Base-by-base conservation (phyloP, 805 yeast genomes). In the Hanseniaspora clermontiae region DNA sequence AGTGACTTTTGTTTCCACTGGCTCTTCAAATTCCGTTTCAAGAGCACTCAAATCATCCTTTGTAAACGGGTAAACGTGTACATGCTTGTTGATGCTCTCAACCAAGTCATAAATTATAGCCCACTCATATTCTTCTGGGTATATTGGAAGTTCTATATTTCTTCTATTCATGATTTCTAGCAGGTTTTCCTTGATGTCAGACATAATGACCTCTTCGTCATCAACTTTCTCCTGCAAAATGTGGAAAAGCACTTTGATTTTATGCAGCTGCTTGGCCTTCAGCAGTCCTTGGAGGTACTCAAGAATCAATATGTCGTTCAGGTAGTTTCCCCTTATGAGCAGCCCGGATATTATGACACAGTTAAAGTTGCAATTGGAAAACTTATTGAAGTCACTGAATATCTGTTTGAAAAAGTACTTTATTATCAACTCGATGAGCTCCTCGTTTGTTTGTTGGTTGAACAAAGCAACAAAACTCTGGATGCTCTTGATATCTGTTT, bases 111-210 rank as follows among this genome's bases (percentile, higher is more conserved):
- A 54, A 2, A 48, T 54, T 1, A 43, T 40, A 15, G 36, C 24
- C 52, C 52, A 48, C 24, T 54, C 52, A 42, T 34, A 54, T 12
- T n/a, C 20, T 32, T 48, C 51, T 12, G 57, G 57, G 27, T 54
- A 48, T 19, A 54, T 27, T 2, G 57, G 57, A 20, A 53, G 51
- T 9, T 46, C 38, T 5, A 53, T 39, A 5, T 46, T 45, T 53
- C 57, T 53, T 53, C 57, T 45, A 2, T 29, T 39, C 14, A 53
- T n/a, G 4, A 53, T 53, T 34, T 53, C 47, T 15, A 46, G 17
- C 9, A 53, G n/a, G n/a, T 31, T 53, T 17, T 45, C 42, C 27
- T 53, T 53, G 27, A 53, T 53, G 32, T 53, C 57, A 2, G n/a
- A 11, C 40, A 19, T 46, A 5, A 53, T 39, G 2, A 53, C n/a